Conservation (phyloP, 345 rosid genomes). For the Gynandropsis gynandra region DNA sequence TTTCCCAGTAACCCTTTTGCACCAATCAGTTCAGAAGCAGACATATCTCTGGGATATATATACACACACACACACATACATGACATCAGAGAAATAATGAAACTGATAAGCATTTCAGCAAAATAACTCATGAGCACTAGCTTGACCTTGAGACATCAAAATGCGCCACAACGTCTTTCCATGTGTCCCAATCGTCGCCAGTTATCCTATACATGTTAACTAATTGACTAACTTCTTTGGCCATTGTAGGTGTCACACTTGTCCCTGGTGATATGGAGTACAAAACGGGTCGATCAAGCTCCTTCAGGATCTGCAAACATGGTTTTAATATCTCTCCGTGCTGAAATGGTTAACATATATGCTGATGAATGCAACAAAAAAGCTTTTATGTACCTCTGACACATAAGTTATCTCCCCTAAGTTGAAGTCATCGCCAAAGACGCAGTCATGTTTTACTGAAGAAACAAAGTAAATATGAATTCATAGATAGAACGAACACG, state of each 20-base stretch:
- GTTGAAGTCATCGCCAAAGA: conserved; percentile 74
- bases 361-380: not conserved
- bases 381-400: conserved; percentile 43
- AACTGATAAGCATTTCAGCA: conserved; percentile 9
- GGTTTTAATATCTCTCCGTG: conserved; percentile 2
- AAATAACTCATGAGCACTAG: conserved; percentile 12
- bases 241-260: conserved; percentile 68
- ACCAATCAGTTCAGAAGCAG: conserved; percentile 62
- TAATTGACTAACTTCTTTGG: conserved; percentile 53
- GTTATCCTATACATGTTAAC: conserved; percentile 86
- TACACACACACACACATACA: no score
- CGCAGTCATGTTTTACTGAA: conserved; percentile 81
- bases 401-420: conserved; percentile 55
- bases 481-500: conserved; percentile 9
- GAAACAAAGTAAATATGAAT: conserved; percentile 12
- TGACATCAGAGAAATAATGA: not conserved
- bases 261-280: conserved; percentile 95
- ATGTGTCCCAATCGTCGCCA: conserved; percentile 93
- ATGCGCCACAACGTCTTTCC: conserved; percentile 77
- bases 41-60: conserved; percentile 60
- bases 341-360: conserved; percentile 10
- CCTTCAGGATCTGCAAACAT: conserved; percentile 53
- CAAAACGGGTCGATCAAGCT: conserved; percentile 59
- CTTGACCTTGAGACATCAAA: conserved; percentile 69
- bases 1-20: conserved; percentile 53